Percentiles rank a stretch among this genome's conserved stretches.
phyloP scores from a whole-genome alignment of 2,329 filamentous ascomycete species.

The Alternaria angustiovoidea region DNA sequence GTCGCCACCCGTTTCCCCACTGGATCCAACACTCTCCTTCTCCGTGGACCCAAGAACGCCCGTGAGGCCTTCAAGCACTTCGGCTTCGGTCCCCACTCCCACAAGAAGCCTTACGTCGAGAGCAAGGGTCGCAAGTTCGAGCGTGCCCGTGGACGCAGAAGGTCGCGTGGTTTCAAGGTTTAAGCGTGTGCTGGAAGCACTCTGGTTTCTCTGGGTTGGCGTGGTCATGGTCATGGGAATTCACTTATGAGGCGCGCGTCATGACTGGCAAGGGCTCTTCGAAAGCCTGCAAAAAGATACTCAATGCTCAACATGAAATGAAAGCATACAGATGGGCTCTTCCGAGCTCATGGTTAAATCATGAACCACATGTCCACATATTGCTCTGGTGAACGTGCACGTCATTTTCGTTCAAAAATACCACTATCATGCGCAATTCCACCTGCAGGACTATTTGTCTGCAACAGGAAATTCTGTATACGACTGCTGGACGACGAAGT shows the following conservation, averaged over 20 bases:
- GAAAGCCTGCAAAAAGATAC: constrained; percentile 49
- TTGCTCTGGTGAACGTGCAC: constrained; percentile 1
- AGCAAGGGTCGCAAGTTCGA: constrained; percentile 99
- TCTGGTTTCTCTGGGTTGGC: constrained; percentile 50
- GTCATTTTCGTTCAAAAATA: background rate
- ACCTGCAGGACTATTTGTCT: constrained; percentile 4
- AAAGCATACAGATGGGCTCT: constrained; percentile 44
- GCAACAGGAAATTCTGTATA: constrained; percentile 5
- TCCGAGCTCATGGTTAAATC: constrained; percentile 43
- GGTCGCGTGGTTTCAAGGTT: constrained; percentile 99
- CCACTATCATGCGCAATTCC: background rate
- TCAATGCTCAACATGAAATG: constrained; percentile 48
- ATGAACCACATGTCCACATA: constrained; percentile 29
- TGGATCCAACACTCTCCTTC: constrained; percentile 94
- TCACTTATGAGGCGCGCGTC: constrained; percentile 49
- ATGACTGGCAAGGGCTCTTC: constrained; percentile 46
- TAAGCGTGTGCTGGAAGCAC: constrained; percentile 63
- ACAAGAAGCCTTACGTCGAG: constrained; percentile 98
- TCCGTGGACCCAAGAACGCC: constrained; percentile 97
- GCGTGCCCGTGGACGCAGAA: constrained; percentile 97
- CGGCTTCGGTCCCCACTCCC: constrained; percentile 94
- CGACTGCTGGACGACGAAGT: constrained; percentile 11
- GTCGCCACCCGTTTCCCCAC: constrained; percentile 94
- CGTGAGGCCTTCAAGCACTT: constrained; percentile 99
- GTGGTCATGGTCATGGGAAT: constrained; percentile 48